Conservation (phyloP, 495 filamentous ascomycete species). For the Trypethelium eluteriae region DNA sequence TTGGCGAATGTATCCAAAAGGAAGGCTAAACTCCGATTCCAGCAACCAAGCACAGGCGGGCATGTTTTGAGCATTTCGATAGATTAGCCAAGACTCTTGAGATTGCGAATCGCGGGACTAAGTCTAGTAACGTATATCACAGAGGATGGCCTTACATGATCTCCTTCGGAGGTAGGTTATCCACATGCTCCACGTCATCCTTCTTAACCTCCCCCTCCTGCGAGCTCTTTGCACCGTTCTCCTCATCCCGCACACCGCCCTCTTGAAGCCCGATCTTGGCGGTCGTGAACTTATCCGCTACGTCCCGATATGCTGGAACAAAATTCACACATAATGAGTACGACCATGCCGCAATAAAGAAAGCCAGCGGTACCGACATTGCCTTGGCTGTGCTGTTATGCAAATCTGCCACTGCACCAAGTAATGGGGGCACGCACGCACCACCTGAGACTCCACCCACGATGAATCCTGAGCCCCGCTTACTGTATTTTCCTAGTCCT, state of each 20-base stretch:
- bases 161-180: neutral
- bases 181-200: conserved; percentile 12
- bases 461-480: conserved; percentile 50
- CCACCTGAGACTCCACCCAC: conserved; percentile 49
- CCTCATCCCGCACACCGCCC: conserved; percentile 30
- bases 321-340: conserved; percentile 60
- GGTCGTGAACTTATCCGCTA: conserved; percentile 52
- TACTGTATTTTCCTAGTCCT: conserved; percentile 53
- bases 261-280: conserved; percentile 45
- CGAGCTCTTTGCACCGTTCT: conserved; percentile 5
- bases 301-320: conserved; percentile 49
- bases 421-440: conserved; percentile 26
- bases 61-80: too few relatives aligned
- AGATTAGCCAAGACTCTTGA: too few relatives aligned
- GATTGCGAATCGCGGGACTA: too few relatives aligned
- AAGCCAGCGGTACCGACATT: conserved; percentile 36
- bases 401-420: conserved; percentile 25
- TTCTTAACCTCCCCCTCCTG: conserved; percentile 14
- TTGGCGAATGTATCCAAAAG: too few relatives aligned
- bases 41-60: too few relatives aligned
- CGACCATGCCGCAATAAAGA: conserved; percentile 44
- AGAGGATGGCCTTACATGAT: neutral
- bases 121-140: neutral
- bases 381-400: conserved; percentile 36
- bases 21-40: too few relatives aligned